These are phyloP conservation scores for Leptographium wingfieldii DNA, from an alignment of 2,329 filamentous ascomycete genomes.

Conservation along the genomic window DNA sequence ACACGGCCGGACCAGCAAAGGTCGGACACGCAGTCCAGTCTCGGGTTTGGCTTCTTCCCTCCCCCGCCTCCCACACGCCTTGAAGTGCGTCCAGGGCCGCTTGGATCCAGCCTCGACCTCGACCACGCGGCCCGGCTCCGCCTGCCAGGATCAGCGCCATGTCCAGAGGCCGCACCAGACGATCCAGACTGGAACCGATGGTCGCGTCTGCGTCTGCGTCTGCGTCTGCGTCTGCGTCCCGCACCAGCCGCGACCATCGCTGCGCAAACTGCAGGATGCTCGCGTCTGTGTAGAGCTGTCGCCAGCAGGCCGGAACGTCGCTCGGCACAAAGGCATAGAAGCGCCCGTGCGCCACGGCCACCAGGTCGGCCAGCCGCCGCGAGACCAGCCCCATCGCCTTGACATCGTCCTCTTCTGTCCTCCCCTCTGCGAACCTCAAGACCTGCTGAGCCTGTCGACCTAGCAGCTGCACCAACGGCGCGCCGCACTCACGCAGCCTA, in stretches of 20 bases:
- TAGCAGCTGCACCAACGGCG: conserved; percentile 13
- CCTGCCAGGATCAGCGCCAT: conserved; percentile 65
- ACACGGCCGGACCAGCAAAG: conserved; percentile 11
- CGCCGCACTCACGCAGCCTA: conserved; percentile 9
- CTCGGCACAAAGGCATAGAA: conserved; percentile 60
- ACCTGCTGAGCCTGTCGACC: conserved; percentile 11
- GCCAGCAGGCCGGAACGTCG: conserved; percentile 55
- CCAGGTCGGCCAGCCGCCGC: conserved; percentile 40
- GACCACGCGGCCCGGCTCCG: conserved; percentile 33
- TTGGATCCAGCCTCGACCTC: conserved; percentile 41
- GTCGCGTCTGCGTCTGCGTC: not conserved
- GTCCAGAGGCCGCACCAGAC: conserved; percentile 56
- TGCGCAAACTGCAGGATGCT: conserved; percentile 47
- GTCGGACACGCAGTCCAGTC: conserved; percentile 2
- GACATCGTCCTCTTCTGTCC: not conserved
- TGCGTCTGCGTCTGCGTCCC: not conserved
- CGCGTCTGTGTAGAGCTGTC: conserved; percentile 58
- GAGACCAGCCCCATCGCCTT: not conserved
- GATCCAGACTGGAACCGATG: conserved; percentile 17
- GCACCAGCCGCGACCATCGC: conserved; percentile 3
- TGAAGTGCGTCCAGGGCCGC: conserved; percentile 32
- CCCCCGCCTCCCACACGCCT: conserved; percentile 12
- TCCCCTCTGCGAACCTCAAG: conserved; percentile 1
- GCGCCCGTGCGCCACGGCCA: conserved; percentile 47
- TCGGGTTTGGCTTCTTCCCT: no score